Base-by-base conservation (phyloP, 345 rosid species). In the Salix udensis region DNA sequence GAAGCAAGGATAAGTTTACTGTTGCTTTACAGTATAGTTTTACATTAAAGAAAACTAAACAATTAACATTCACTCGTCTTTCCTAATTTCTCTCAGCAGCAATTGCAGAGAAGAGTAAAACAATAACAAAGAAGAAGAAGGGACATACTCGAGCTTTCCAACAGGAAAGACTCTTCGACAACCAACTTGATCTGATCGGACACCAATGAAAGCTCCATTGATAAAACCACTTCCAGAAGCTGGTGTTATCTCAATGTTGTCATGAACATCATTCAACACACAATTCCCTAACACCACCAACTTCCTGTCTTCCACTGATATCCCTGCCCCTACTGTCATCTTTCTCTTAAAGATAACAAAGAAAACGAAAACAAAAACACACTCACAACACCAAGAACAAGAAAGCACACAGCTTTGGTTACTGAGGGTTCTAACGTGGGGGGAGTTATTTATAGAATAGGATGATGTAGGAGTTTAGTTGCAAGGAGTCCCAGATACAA, bases 201-300 rank as follows among this genome's bases (percentile, higher is more conserved):
- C 91, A 11, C 94, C 91, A 28, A 90, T n/a, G 72, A 90, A 90
- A 61, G 91, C 90, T 26, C 91, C 91, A 77, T 82, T 83, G 67
- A 80, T 34, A 62, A 81, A 71, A n/a, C 81, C 83, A 50, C 64
- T 82, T 6, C 86, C 85, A 7, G 76, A 30, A 21, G 88, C 85
- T 9, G 86, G 84, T 50, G 85, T 76, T 71, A 88, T 80, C 74
- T 79, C 78, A 36, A 90, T 76, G 70, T 86, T 87, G 34, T 81
- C 82, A 13, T 80, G 76, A 64, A 90, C 87, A 61, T 86, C 84
- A 37, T 81, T 74, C 73, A 90, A 76, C 14, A 88, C 74, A 65
- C 68, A 58, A 72, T 77, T 79, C 67, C 90, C 91, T 67, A 79
- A 80, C 71, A 87, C 90, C 85, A 78, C 65, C 82, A 90, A 79